Percentiles rank a stretch among this genome's conserved stretches.
Evolutionary conservation across 495 filamentous ascomycete genomes (phyloP).

Genomic region (Hypoxylon lienhwacheense): DNA sequence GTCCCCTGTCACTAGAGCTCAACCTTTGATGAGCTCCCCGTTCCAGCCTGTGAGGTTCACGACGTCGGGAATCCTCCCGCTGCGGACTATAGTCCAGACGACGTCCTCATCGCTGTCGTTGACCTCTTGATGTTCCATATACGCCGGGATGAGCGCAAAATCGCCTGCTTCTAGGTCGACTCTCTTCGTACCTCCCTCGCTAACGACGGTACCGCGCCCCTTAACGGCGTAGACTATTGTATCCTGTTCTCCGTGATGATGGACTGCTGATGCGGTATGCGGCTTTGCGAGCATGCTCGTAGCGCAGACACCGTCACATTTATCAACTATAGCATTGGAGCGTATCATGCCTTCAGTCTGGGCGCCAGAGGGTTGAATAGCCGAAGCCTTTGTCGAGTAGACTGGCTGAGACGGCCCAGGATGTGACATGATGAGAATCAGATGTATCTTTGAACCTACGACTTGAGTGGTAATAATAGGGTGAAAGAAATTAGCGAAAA

Average conservation of each 20-base stretch:
- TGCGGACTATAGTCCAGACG: constrained; percentile 57
- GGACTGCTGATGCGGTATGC: constrained; percentile 53
- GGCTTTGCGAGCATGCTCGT: constrained; percentile 58
- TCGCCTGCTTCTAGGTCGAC: constrained; percentile 54
- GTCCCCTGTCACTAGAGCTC: not conserved
- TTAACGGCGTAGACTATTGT: constrained; percentile 56
- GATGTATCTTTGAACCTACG: not conserved
- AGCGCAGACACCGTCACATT: constrained; percentile 52
- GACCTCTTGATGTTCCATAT: constrained; percentile 58
- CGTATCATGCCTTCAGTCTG: constrained; percentile 61
- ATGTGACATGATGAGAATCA: constrained; percentile 23
- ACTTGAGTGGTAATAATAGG: not conserved
- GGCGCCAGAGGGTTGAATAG: constrained; percentile 32
- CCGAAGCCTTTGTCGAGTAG: constrained; percentile 33
- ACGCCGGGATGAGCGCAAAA: constrained; percentile 59
- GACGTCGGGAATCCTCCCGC: constrained; percentile 52
- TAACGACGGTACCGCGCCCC: constrained; percentile 52
- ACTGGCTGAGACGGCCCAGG: constrained; percentile 35
- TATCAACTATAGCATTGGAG: constrained; percentile 54
- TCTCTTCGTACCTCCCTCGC: constrained; percentile 39
- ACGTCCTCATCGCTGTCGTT: constrained; percentile 60
- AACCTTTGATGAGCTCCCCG: constrained; percentile 24
- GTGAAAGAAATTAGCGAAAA: not conserved
- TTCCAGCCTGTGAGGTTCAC: constrained; percentile 57
- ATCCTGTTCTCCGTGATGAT: constrained; percentile 59